Conservation (phyloP, 495 filamentous ascomycete species). For the Daldinia decipiens region DNA sequence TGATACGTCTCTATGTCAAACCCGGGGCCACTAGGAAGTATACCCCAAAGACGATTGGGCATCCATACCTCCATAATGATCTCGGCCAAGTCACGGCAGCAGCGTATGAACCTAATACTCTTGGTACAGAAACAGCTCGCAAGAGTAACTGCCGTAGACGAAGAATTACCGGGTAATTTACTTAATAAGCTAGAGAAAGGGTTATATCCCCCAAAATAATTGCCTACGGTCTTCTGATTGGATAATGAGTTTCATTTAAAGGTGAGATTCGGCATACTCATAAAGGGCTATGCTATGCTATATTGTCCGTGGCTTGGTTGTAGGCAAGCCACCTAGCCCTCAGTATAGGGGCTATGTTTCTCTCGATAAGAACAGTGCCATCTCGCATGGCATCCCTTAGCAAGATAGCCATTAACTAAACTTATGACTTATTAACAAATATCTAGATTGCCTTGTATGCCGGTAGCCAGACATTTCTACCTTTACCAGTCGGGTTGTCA, state of each 20-base stretch:
- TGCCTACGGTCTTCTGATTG: constrained; percentile 14
- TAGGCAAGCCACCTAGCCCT: not conserved
- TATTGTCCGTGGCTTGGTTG: not conserved
- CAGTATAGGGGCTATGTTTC: not conserved
- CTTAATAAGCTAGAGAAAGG: constrained; percentile 14
- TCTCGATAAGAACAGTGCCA: not conserved
- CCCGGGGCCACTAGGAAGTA: not conserved
- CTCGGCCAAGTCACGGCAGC: constrained; percentile 3
- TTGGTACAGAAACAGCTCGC: constrained; percentile 15
- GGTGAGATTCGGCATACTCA: not conserved
- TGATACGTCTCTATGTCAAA: constrained; percentile 15
- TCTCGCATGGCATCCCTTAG: not conserved
- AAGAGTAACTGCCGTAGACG: constrained; percentile 32
- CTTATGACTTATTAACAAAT: too few relatives aligned
- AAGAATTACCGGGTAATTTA: constrained; percentile 32
- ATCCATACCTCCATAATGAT: not conserved
- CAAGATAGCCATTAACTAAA: not conserved
- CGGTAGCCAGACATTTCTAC: too few relatives aligned
- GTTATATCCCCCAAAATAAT: constrained; percentile 30
- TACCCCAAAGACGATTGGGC: not conserved
- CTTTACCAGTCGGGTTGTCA: too few relatives aligned
- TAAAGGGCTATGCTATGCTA: constrained; percentile 2
- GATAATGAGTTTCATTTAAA: not conserved
- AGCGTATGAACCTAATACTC: not conserved
- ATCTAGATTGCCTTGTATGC: too few relatives aligned